Percentiles rank a stretch among this genome's conserved stretches.
Evolutionary conservation across 352 stramenopile genomes (phyloP).

Genomic region (Globisporangium carolinianum): DNA sequence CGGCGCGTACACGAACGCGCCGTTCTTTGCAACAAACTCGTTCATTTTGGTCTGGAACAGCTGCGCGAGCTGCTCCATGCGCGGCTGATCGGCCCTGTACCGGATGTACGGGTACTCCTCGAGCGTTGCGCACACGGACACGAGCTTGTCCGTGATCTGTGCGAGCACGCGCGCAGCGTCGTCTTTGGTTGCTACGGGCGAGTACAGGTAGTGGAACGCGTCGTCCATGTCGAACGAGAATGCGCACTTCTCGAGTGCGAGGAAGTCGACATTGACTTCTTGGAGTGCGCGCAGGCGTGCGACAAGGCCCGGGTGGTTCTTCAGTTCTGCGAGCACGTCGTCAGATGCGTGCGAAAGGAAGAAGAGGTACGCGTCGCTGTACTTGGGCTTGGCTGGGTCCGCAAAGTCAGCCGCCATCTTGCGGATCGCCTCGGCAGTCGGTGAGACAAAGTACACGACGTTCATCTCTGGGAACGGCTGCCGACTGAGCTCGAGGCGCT

Average conservation of each 20-base stretch:
- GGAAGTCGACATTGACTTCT: conserved; percentile 96
- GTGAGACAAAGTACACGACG: conserved; percentile 93
- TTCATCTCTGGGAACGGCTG: conserved; percentile 96
- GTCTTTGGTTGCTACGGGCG: conserved; percentile 35
- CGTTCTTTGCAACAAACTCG: conserved; percentile 90
- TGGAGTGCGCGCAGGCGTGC: conserved; percentile 80
- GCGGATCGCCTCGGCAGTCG: conserved; percentile 78
- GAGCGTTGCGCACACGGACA: conserved; percentile 94
- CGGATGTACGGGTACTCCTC: conserved; percentile 97
- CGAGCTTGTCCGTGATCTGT: conserved; percentile 87
- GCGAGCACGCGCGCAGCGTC: conserved; percentile 34
- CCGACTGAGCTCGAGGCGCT: conserved; percentile 92
- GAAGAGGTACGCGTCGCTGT: conserved; percentile 91
- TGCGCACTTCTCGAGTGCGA: conserved; percentile 89
- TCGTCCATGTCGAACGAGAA: conserved; percentile 93
- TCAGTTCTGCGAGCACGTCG: conserved; percentile 78
- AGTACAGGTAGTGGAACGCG: conserved; percentile 78
- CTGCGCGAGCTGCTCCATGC: conserved; percentile 86
- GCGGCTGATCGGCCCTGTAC: conserved; percentile 74
- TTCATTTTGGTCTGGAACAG: conserved; percentile 95
- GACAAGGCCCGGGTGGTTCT: conserved; percentile 75
- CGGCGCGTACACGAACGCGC: conserved; percentile 85
- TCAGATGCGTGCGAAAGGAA: conserved; percentile 88
- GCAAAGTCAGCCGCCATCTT: conserved; percentile 84
- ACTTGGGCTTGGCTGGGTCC: conserved; percentile 81